Evolutionary conservation across 2,329 filamentous ascomycete species (phyloP).

Genomic region (Cytospora chrysosperma): DNA sequence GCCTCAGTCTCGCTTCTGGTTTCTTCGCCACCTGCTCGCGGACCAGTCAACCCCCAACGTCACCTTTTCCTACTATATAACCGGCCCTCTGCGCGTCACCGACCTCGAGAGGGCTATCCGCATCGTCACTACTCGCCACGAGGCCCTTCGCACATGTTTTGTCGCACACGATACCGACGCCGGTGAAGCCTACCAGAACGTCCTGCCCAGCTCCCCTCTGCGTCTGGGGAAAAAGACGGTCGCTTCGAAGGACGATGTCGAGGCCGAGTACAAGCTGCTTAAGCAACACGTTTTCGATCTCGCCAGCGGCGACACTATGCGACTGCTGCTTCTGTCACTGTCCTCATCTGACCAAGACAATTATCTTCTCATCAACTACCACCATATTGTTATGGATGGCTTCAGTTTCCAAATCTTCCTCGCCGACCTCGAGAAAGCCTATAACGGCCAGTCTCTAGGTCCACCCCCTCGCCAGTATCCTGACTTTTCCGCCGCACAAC

Average conservation of each 20-base stretch:
- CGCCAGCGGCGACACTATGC: conserved; percentile 35
- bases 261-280: conserved; percentile 27
- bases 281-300: conserved; percentile 39
- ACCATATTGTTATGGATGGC: conserved; percentile 18
- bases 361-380: conserved; percentile 38
- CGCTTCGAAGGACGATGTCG: conserved; percentile 27
- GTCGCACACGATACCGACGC: no score
- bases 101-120: conserved; percentile 36
- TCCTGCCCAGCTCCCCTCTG: conserved; percentile 25
- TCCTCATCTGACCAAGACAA: conserved; percentile 31
- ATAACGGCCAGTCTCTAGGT: not conserved
- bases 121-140: conserved; percentile 33
- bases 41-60: conserved; percentile 42
- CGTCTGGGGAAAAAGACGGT: conserved; percentile 30
- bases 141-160: conserved; percentile 33
- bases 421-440: conserved; percentile 11
- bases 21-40: conserved; percentile 33
- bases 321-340: conserved; percentile 37
- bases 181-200: no score
- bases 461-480: not conserved
- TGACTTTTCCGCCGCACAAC: conserved; percentile 28
- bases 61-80: conserved; percentile 32
- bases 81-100: conserved; percentile 33
- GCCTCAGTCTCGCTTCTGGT: conserved; percentile 41
- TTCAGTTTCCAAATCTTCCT: conserved; percentile 6